These are phyloP conservation scores for Tylopilus vinaceipallidus DNA, from an alignment of 768 basidiomycete species.

Conservation along the genomic window DNA sequence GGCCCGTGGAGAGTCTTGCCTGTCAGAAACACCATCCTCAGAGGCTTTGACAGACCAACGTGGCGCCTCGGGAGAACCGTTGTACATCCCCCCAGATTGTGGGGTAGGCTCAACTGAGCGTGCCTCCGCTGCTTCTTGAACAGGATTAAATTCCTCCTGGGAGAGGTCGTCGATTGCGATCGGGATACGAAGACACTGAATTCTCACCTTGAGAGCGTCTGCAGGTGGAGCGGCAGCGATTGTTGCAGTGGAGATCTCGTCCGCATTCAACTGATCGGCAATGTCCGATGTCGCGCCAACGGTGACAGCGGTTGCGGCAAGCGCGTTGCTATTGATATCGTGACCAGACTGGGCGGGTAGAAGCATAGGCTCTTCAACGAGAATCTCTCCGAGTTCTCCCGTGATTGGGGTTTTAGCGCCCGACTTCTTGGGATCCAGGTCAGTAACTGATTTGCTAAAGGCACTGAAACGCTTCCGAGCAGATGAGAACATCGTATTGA, in stretches of 20 bases:
- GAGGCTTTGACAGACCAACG: neutral
- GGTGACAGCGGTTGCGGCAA: constrained; percentile 20
- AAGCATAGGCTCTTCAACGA: constrained; percentile 44
- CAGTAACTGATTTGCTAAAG: constrained; percentile 38
- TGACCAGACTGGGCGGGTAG: constrained; percentile 28
- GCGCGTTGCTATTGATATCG: constrained; percentile 25
- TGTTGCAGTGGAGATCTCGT: constrained; percentile 4
- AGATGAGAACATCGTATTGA: constrained; percentile 43
- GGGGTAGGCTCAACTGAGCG: constrained; percentile 18
- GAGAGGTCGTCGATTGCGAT: constrained; percentile 4
- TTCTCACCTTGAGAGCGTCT: constrained; percentile 14
- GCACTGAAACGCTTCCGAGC: constrained; percentile 66
- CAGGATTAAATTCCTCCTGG: constrained; percentile 2
- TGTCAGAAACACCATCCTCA: constrained; percentile 7
- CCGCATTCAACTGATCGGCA: constrained; percentile 9
- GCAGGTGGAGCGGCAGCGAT: neutral
- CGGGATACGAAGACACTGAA: neutral
- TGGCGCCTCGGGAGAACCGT: neutral
- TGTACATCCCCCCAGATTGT: constrained; percentile 6
- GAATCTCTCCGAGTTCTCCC: constrained; percentile 71
- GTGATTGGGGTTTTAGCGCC: constrained; percentile 41
- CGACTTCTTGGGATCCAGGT: constrained; percentile 22
- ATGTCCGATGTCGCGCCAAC: constrained; percentile 21
- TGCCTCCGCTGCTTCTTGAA: constrained; percentile 1
- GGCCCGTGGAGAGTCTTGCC: constrained; percentile 1